Base-by-base conservation (phyloP, 495 filamentous ascomycete species). In the Aspergillus campestris region DNA sequence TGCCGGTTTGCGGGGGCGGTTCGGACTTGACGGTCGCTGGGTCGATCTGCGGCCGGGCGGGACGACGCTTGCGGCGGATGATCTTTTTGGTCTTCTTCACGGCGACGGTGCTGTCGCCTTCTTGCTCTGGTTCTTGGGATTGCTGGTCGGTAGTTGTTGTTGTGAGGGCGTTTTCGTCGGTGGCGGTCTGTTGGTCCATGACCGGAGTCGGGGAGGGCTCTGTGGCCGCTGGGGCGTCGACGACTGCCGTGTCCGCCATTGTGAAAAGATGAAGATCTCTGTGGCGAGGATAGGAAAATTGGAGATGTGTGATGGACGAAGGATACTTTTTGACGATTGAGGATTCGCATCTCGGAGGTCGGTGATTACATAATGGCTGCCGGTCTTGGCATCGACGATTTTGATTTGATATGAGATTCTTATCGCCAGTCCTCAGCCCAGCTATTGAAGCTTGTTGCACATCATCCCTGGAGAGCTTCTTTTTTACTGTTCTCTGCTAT, bases 1-100 rank as follows among this genome's bases (percentile, higher is more conserved):
- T 90, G 34, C 92, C 92, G 0, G 91, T 95, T 53, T 95, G 90
- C 3, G 85, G 83, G 1, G 91, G 86, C 1, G 83, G 83, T 48
- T 94, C 86, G 39, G 80, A 80, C 59, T 80, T 83, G 59, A 94
- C 73, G n/a, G 80, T 79, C 7, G 81, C 75, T 1, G 91, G 80
- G 55, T 98, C 94, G 48, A 95, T 81, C 66, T 96, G 81, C 0
- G 79, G 74, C 3, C 79, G 74, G 2, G 82, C 81, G 34, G 74
- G 73, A 6, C 71, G 59, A 40, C 65, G 61, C 53, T 78, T 78
- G 28, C 66, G 65, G 11, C 74, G 62, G 42, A 78, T 70, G 38
- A 78, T 72, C 57, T 69, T 73, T 46, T 75, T 77, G 12, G 62
- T 74, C 45, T 76, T 78, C 51, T 73, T 75, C 44, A 44, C 59